Conservation (phyloP, 345 rosid species). For the Acer campestre region DNA sequence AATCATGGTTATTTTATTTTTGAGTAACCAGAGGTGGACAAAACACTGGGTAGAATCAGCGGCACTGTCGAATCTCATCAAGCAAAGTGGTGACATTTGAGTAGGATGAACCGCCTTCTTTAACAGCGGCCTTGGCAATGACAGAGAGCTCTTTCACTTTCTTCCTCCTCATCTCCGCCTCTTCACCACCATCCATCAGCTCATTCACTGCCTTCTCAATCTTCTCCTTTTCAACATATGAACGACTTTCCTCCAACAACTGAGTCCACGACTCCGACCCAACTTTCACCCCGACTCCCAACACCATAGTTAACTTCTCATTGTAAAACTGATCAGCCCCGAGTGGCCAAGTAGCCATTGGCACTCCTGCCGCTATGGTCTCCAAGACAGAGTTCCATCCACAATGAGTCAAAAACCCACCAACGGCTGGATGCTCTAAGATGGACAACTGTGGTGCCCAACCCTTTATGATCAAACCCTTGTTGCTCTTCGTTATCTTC, state of each 20-base stretch:
- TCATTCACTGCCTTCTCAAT: neutral
- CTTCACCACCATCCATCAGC: neutral
- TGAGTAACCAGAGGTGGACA: neutral
- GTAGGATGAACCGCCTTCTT: neutral
- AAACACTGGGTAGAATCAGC: neutral
- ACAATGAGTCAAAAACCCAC: neutral
- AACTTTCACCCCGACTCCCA: too few relatives aligned
- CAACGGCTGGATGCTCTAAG: neutral
- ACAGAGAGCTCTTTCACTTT: neutral
- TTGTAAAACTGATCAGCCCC: neutral
- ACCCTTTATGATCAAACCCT: neutral
- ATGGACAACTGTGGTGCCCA: neutral
- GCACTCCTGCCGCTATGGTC: neutral
- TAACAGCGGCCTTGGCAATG: neutral
- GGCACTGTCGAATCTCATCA: neutral
- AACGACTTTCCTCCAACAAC: neutral
- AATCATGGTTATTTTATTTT: too few relatives aligned
- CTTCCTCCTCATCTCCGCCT: neutral
- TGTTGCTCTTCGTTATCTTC: neutral
- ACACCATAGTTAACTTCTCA: neutral
- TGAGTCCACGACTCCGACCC: neutral
- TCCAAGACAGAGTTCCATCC: neutral
- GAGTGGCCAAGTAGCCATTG: neutral
- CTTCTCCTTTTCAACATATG: neutral
- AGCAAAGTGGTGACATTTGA: neutral